phyloP scores from a whole-genome alignment of 75 land plant genomes.

The Picea glauca region DNA sequence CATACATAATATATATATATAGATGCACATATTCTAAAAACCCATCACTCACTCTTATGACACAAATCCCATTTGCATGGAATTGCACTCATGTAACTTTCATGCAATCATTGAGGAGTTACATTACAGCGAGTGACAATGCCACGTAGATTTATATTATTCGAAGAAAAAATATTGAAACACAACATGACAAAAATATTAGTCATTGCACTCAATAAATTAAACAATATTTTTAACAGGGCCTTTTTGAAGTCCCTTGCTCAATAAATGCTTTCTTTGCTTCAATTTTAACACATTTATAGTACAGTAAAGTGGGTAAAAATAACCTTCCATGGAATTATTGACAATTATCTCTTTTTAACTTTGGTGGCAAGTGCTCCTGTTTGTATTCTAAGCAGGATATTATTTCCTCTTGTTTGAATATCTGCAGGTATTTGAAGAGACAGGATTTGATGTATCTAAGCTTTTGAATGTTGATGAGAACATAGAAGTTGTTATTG shows the following conservation, averaged over 20 bases:
- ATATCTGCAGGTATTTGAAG: conserved; percentile 77
- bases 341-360: background rate
- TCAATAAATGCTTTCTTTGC: background rate
- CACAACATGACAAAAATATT: no score
- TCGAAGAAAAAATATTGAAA: no score
- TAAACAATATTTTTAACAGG: no score
- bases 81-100: no score
- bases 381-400: background rate
- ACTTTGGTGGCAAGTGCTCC: background rate
- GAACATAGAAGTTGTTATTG: conserved; percentile 75
- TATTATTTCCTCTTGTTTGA: background rate
- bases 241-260: background rate
- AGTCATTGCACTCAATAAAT: no score
- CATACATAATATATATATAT: no score
- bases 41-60: no score
- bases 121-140: no score
- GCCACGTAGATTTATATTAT: no score
- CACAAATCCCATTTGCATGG: no score
- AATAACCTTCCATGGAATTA: background rate
- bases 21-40: no score
- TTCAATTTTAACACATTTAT: background rate
- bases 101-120: no score
- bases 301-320: background rate
- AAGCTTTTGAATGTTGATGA: conserved; percentile 71
- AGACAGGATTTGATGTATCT: conserved; percentile 93